A percentile compares a stretch with the other conserved stretches of the same genome.
phyloP scores from a whole-genome alignment of 2,329 filamentous ascomycete genomes.

The Penicillium digitatum region DNA sequence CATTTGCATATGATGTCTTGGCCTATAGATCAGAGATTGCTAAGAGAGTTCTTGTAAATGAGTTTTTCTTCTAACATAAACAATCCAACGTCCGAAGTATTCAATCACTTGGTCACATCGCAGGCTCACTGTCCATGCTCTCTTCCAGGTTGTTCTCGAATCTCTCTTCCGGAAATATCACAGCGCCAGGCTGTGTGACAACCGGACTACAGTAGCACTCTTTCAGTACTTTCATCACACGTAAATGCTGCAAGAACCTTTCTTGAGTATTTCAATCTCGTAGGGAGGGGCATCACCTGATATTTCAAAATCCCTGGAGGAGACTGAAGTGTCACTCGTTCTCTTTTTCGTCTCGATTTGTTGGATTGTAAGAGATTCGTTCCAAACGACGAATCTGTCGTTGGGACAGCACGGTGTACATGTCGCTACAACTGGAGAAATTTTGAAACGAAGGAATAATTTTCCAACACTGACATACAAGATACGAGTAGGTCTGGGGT shows the following conservation, averaged over 20 bases:
- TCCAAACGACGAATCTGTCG: not conserved
- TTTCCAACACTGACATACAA: not conserved
- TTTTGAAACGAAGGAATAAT: not conserved
- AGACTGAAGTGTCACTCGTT: not conserved
- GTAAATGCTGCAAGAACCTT: not conserved
- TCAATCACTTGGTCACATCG: not conserved
- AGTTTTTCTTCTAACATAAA: not conserved
- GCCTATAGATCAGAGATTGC: constrained; percentile 6
- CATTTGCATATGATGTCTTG: constrained; percentile 9
- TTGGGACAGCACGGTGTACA: too few species aligned
- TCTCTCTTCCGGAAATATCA: not conserved
- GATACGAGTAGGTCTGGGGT: not conserved
- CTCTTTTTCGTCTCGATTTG: not conserved
- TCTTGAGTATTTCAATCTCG: not conserved
- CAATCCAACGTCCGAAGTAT: not conserved
- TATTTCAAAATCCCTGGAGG: too few species aligned
- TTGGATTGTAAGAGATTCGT: not conserved
- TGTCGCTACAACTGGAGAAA: not conserved
- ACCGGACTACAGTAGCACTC: not conserved
- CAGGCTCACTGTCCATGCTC: not conserved
- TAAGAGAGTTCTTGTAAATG: not conserved
- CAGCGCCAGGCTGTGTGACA: not conserved
- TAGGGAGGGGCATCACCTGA: too few species aligned
- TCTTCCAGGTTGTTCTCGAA: not conserved
- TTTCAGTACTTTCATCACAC: not conserved